Evolutionary conservation across 2,329 filamentous ascomycete genomes (phyloP).

Genomic region (Fusarium aywerte): DNA sequence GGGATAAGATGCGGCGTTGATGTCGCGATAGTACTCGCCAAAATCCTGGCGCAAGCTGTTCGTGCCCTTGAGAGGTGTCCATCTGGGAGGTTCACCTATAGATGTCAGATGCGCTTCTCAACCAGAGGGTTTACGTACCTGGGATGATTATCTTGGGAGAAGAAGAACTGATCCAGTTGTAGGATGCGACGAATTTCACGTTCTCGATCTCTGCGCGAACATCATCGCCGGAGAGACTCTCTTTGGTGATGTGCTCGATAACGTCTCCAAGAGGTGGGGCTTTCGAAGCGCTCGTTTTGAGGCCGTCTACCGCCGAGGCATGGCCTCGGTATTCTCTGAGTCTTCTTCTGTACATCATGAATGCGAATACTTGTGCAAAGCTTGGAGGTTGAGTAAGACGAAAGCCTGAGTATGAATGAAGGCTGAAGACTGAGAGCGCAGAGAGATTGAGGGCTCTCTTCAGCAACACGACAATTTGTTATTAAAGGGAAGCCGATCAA

Average conservation of each 20-base stretch:
- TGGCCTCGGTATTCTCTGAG: not conserved
- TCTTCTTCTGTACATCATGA: conserved; percentile 1
- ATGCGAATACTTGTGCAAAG: not conserved
- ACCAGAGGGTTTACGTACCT: conserved; percentile 40
- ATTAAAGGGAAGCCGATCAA: conserved; percentile 1
- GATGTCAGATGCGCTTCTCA: not conserved
- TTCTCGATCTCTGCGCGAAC: conserved; percentile 48
- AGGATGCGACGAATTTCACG: conserved; percentile 57
- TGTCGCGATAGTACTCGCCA: conserved; percentile 64
- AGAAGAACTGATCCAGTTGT: conserved; percentile 59
- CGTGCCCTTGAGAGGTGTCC: conserved; percentile 26
- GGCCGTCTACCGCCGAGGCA: too few species aligned
- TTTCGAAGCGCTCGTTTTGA: not conserved
- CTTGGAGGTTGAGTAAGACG: not conserved
- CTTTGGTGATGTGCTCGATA: conserved; percentile 34
- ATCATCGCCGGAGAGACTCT: not conserved
- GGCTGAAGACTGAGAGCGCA: not conserved
- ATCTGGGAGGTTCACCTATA: conserved; percentile 40
- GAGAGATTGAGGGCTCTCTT: too few species aligned
- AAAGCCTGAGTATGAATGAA: not conserved
- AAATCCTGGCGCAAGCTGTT: conserved; percentile 49
- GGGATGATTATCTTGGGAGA: conserved; percentile 59
- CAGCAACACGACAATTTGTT: too few species aligned
- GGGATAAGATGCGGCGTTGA: conserved; percentile 63
- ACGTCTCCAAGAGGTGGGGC: conserved; percentile 40